phyloP scores from a whole-genome alignment of 768 basidiomycete species.

The Mycena chlorophos region DNA sequence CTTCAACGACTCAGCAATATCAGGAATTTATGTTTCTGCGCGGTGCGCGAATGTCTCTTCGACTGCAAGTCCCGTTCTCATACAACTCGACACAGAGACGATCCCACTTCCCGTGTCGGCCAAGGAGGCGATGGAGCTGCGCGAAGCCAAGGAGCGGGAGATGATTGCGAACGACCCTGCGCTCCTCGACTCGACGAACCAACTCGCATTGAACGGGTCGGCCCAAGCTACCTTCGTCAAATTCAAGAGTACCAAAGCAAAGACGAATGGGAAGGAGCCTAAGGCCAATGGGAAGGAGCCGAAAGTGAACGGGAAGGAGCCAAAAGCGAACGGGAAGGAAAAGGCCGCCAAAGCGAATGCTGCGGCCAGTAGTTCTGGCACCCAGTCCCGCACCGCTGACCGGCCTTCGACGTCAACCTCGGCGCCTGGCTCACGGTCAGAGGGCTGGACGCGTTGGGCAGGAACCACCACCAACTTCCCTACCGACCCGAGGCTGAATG shows the following conservation, averaged over 20 bases:
- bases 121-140: constrained; percentile 57
- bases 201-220: constrained; percentile 21
- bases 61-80: constrained; percentile 6
- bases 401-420: not conserved
- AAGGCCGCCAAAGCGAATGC: not conserved
- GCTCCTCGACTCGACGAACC: constrained; percentile 33
- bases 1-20: constrained; percentile 57
- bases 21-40: constrained; percentile 73
- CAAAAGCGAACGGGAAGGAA: constrained; percentile 19
- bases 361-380: not conserved
- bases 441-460: not conserved
- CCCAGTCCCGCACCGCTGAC: not conserved
- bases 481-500: not conserved
- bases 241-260: constrained; percentile 35
- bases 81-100: constrained; percentile 46
- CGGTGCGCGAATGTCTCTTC: constrained; percentile 39
- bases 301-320: constrained; percentile 15
- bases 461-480: not conserved
- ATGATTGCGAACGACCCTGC: constrained; percentile 63
- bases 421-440: not conserved
- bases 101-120: constrained; percentile 65
- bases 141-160: constrained; percentile 53
- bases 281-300: constrained; percentile 5
- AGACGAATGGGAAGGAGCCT: constrained; percentile 33
- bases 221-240: constrained; percentile 17